phyloP scores from a whole-genome alignment of 441 rosid species.

The Breynia disticha region DNA sequence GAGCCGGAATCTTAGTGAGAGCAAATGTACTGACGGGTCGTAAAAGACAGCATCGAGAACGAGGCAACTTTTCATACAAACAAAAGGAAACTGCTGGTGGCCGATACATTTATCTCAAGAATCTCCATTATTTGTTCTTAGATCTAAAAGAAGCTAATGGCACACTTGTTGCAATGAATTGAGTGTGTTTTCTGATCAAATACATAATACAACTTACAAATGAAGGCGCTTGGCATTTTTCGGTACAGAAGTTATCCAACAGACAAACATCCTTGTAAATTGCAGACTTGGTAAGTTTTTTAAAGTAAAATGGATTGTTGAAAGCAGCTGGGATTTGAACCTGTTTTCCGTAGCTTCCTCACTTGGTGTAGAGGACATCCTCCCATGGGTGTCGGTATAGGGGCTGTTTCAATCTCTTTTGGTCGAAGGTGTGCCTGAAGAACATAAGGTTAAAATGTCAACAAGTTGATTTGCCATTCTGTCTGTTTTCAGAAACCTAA shows the following conservation, averaged over 20 bases:
- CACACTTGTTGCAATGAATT: constrained; percentile 12
- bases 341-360: constrained; percentile 9
- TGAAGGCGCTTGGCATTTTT: constrained; percentile 3
- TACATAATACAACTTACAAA: constrained; percentile 20
- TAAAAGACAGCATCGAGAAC: no score
- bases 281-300: constrained; percentile 11
- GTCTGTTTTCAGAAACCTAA: not conserved
- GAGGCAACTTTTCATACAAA: constrained; percentile 1
- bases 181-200: not conserved
- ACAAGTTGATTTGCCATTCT: constrained; percentile 3
- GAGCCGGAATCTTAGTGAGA: no score
- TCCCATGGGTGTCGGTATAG: constrained; percentile 89
- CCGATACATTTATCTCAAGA: constrained; percentile 6
- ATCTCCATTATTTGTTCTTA: constrained; percentile 9
- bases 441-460: not conserved
- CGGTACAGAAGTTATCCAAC: constrained; percentile 24
- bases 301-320: constrained; percentile 6
- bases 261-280: constrained; percentile 10
- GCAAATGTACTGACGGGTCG: no score
- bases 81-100: not conserved
- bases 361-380: constrained; percentile 86
- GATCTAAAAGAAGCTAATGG: constrained; percentile 8
- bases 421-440: constrained; percentile 74
- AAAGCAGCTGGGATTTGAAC: constrained; percentile 10
- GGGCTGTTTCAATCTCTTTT: constrained; percentile 82